Percentiles rank a stretch among this genome's conserved stretches.
Conservation (phyloP, 106 monocot species). For the Alisma plantagoaquatica region DNA sequence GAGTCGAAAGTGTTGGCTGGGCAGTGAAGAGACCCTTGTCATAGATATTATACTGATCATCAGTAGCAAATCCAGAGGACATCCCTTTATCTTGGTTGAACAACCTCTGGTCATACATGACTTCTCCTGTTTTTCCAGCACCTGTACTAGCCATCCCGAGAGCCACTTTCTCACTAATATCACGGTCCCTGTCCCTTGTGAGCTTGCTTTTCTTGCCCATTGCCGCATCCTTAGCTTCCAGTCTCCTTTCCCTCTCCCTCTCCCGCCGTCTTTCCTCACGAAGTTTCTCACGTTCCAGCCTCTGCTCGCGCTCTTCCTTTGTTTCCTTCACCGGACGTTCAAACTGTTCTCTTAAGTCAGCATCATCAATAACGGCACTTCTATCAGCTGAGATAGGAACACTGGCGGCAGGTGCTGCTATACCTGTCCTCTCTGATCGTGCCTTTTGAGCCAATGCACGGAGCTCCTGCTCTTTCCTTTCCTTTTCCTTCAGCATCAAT, state of each 20-base stretch:
- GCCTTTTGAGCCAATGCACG: conserved; percentile 81
- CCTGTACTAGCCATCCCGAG: conserved; percentile 88
- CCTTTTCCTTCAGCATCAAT: conserved; percentile 83
- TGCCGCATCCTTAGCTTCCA: conserved; percentile 77
- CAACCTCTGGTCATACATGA: conserved; percentile 95
- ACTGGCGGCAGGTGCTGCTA: conserved; percentile 48
- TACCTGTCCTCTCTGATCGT: conserved; percentile 74
- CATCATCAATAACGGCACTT: conserved; percentile 21
- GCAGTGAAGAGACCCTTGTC: conserved; percentile 90
- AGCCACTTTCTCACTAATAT: conserved; percentile 94
- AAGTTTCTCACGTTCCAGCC: conserved; percentile 77
- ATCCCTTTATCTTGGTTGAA: conserved; percentile 99
- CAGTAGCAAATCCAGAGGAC: conserved; percentile 86
- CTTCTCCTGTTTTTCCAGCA: conserved; percentile 53
- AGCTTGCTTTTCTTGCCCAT: conserved; percentile 92
- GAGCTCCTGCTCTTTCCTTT: conserved; percentile 89
- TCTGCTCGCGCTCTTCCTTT: conserved; percentile 68
- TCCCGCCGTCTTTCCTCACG: conserved; percentile 80
- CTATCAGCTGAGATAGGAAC: conserved; percentile 23
- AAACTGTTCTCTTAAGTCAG: conserved; percentile 24
- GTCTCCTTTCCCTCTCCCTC: conserved; percentile 87
- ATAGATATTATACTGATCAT: conserved; percentile 94
- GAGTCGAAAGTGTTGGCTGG: conserved; percentile 88
- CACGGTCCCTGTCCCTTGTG: conserved; percentile 85
- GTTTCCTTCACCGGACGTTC: conserved; percentile 47